A percentile compares a stretch with the other conserved stretches of the same genome.
phyloP scores from a whole-genome alignment of 148 eudicot species.

The Linanthus parryae region DNA sequence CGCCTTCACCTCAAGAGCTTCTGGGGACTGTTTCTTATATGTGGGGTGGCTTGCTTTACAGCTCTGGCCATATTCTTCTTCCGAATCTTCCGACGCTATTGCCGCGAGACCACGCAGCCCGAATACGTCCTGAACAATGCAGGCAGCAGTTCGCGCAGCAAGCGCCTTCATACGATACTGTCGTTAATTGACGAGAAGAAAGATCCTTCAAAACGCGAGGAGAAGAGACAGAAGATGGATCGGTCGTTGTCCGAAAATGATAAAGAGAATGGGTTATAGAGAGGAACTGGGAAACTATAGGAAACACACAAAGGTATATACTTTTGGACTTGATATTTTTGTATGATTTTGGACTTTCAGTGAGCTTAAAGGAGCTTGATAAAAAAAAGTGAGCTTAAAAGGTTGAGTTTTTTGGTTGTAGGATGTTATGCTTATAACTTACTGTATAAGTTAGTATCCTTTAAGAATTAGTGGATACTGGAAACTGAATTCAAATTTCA shows the following conservation, averaged over 20 bases:
- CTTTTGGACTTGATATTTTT: no score
- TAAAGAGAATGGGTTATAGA: slow-evolving; percentile 15
- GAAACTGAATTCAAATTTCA: no score
- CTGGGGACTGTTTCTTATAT: slow-evolving; percentile 71
- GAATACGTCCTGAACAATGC: slow-evolving; percentile 19
- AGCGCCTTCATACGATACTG: slow-evolving; percentile 43
- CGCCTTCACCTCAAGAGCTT: slow-evolving; percentile 88
- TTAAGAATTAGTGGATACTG: no score
- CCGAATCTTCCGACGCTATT: slow-evolving; percentile 41
- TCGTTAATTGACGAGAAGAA: slow-evolving; percentile 77
- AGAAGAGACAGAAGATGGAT: slow-evolving; percentile 44
- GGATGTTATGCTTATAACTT: no score
- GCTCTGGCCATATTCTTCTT: slow-evolving; percentile 59
- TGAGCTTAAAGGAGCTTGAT: no score
- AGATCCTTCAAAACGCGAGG: slow-evolving; percentile 39
- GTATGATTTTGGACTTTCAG: no score
- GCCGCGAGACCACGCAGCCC: slow-evolving; percentile 16
- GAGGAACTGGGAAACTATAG: slow-evolving; percentile 14
- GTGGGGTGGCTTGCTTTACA: slow-evolving; percentile 60
- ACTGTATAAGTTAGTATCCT: no score
- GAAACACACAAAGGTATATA: not conserved
- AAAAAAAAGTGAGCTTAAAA: no score
- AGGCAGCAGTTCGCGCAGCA: slow-evolving; percentile 33
- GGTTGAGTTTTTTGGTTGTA: no score
- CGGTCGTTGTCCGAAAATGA: slow-evolving; percentile 21